These are phyloP conservation scores for Paraphaeosphaeria sporulosa DNA, from an alignment of 2,329 filamentous ascomycete genomes.

Conservation along the genomic window DNA sequence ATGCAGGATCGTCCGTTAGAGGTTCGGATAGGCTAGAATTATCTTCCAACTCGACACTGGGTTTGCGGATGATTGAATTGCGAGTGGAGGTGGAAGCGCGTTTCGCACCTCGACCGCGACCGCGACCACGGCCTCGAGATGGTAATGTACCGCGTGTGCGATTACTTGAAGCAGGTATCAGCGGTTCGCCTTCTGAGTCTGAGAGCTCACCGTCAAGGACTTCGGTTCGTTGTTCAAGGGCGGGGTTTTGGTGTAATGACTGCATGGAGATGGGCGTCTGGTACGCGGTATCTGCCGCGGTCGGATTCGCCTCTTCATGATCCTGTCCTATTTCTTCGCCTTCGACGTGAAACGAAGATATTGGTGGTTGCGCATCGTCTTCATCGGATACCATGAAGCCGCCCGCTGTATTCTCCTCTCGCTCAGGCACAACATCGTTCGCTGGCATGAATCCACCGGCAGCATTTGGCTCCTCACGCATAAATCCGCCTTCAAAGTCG, in stretches of 20 bases:
- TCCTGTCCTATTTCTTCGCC: slow-evolving; percentile 32
- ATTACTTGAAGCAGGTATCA: slow-evolving; percentile 5
- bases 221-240: slow-evolving; percentile 12
- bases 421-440: slow-evolving; percentile 34
- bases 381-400: slow-evolving; percentile 50
- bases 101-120: slow-evolving; percentile 23
- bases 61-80: slow-evolving; percentile 5
- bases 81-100: slow-evolving; percentile 16
- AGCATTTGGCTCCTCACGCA: slow-evolving; percentile 38
- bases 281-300: slow-evolving; percentile 22
- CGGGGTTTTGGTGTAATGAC: slow-evolving; percentile 34
- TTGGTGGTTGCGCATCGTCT: slow-evolving; percentile 35
- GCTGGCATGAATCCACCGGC: slow-evolving; percentile 24
- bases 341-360: slow-evolving; percentile 40
- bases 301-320: slow-evolving; percentile 5
- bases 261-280: slow-evolving; percentile 48
- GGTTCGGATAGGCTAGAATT: slow-evolving; percentile 17
- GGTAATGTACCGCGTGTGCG: slow-evolving; percentile 9
- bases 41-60: slow-evolving; percentile 13
- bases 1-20: slow-evolving; percentile 5
- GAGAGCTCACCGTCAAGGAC: slow-evolving; percentile 53
- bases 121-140: slow-evolving; percentile 24
- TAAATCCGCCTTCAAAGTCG: slow-evolving; percentile 53
- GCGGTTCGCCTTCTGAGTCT: slow-evolving; percentile 17
- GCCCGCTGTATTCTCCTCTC: slow-evolving; percentile 42